Evolutionary conservation across 192 early-diverging fungal genomes (phyloP).

Genomic region (Spinellus fusiger): DNA sequence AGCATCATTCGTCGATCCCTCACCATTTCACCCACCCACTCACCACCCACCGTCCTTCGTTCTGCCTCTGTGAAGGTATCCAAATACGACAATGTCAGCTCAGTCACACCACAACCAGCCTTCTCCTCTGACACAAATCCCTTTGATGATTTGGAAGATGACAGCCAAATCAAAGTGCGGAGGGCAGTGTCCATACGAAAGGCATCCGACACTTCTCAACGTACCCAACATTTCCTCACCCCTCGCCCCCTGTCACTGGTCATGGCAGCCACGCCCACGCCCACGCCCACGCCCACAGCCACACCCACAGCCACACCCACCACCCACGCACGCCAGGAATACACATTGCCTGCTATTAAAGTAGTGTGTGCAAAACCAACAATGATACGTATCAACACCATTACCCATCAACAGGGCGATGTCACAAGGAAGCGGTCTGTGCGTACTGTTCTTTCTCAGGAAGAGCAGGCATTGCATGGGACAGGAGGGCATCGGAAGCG

Average conservation of each 20-base stretch:
- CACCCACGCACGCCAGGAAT: slow-evolving; percentile 1
- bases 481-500: no score
- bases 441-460: no score
- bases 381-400: slow-evolving; percentile 6
- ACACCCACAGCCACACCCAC: no score
- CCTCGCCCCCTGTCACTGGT: no score
- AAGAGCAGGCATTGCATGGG: no score
- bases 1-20: slow-evolving; percentile 5
- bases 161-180: background rate
- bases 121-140: background rate
- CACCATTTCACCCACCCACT: background rate
- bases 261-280: no score
- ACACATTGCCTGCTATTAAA: slow-evolving; percentile 7
- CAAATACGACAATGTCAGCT: background rate
- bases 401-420: background rate
- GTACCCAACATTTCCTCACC: no score
- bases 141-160: slow-evolving; percentile 13
- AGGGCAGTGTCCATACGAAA: slow-evolving; percentile 15
- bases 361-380: slow-evolving; percentile 15
- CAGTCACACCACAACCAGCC: background rate
- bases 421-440: slow-evolving; percentile 5
- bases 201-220: background rate
- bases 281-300: no score
- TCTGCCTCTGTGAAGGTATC: slow-evolving; percentile 11
- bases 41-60: background rate